Evolutionary conservation across 768 basidiomycete genomes (phyloP).

Genomic region (Pholiota conissans): DNA sequence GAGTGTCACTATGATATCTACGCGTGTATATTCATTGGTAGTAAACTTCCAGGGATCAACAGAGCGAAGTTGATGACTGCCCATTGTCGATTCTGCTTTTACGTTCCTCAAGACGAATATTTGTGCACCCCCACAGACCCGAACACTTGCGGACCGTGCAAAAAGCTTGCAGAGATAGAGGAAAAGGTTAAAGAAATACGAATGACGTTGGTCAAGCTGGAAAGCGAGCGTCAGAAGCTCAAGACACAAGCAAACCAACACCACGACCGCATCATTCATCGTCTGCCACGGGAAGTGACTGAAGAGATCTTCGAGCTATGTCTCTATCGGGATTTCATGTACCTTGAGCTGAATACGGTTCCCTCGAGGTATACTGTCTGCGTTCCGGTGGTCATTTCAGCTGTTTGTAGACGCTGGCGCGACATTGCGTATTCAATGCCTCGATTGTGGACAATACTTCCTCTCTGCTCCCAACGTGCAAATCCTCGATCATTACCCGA

Average conservation of each 20-base stretch:
- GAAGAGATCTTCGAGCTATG: neutral
- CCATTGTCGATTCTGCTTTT: neutral
- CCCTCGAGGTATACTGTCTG: neutral
- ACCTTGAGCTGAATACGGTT: neutral
- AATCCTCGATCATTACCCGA: neutral
- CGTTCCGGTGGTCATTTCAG: neutral
- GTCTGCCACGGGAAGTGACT: neutral
- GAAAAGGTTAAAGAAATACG: neutral
- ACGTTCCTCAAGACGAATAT: neutral
- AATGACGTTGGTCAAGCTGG: neutral
- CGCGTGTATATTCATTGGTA: no score
- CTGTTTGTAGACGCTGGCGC: neutral
- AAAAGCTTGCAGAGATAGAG: neutral
- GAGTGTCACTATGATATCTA: no score
- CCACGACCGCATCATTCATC: neutral
- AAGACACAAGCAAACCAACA: neutral
- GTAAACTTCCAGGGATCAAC: no score
- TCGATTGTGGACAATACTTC: neutral
- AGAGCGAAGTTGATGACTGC: no score
- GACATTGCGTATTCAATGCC: neutral
- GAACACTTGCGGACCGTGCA: neutral
- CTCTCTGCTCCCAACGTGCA: neutral
- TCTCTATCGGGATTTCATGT: neutral
- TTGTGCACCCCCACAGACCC: neutral
- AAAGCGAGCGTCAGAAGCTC: neutral